A percentile compares a stretch with the other conserved stretches of the same genome.
phyloP scores from a whole-genome alignment of 2,329 filamentous ascomycete genomes.

The Penicillium sclerotigenum region DNA sequence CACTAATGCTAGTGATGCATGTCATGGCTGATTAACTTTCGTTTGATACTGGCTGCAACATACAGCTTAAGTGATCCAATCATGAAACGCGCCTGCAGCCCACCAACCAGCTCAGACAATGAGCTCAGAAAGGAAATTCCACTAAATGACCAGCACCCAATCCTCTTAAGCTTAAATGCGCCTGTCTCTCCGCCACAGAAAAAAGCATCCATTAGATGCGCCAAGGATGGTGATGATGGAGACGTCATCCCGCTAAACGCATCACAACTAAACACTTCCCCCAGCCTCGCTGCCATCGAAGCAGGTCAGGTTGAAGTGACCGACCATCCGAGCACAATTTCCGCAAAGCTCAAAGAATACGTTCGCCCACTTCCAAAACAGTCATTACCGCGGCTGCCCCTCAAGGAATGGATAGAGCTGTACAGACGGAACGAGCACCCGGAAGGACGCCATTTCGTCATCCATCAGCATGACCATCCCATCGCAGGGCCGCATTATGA shows the following conservation, averaged over 20 bases:
- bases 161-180: slow-evolving; percentile 18
- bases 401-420: slow-evolving; percentile 44
- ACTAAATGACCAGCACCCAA: not conserved
- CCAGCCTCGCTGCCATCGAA: slow-evolving; percentile 48
- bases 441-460: slow-evolving; percentile 59
- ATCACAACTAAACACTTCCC: not conserved
- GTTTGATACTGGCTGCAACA: not conserved
- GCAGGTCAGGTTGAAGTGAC: slow-evolving; percentile 49
- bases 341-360: slow-evolving; percentile 38
- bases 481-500: slow-evolving; percentile 68
- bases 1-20: not conserved
- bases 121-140: not conserved
- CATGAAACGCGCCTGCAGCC: slow-evolving; percentile 18
- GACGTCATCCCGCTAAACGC: not conserved
- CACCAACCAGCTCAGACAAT: not conserved
- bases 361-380: slow-evolving; percentile 23
- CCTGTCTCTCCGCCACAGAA: slow-evolving; percentile 31
- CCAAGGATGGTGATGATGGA: not conserved
- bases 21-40: not conserved
- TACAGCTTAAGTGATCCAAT: not conserved
- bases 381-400: slow-evolving; percentile 36
- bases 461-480: slow-evolving; percentile 72
- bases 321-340: slow-evolving; percentile 51
- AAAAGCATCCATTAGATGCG: not conserved
- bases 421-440: slow-evolving; percentile 49